A percentile compares a stretch with the other conserved stretches of the same genome.
These are phyloP conservation scores for Spinacia oleracea DNA, from an alignment of 179 eudicot genomes.

Conservation along the genomic window DNA sequence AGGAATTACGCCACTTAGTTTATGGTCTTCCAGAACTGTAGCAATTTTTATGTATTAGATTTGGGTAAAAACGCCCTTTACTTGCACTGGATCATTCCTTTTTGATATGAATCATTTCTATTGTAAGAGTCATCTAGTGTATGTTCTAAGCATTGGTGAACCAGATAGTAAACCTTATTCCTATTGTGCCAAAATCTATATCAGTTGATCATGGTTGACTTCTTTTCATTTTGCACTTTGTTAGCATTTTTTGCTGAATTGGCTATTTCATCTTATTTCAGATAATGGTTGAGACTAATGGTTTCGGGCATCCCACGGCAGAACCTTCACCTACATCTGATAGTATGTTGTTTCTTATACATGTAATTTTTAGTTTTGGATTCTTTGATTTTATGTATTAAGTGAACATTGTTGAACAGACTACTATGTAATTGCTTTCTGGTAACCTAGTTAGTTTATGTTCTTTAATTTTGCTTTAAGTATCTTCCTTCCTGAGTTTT, in stretches of 20 bases:
- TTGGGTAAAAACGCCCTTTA: no score
- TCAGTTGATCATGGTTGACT: not conserved
- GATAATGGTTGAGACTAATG: constrained; percentile 44
- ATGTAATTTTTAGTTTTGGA: not conserved
- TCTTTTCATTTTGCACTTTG: not conserved
- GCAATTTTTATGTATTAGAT: not conserved
- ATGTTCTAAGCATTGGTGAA: not conserved
- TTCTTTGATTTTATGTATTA: not conserved
- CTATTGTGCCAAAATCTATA: not conserved
- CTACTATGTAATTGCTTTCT: not conserved
- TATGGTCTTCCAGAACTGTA: no score
- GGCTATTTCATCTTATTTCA: constrained; percentile 29
- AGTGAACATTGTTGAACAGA: not conserved
- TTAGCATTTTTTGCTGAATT: not conserved
- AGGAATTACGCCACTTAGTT: not conserved
- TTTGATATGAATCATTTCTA: not conserved
- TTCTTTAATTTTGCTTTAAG: not conserved
- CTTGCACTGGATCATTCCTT: no score
- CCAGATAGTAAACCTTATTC: not conserved
- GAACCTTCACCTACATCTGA: constrained; percentile 34
- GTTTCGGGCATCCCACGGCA: constrained; percentile 27
- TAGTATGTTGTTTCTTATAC: constrained; percentile 39
- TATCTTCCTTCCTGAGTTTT: not conserved
- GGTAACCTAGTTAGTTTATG: not conserved
- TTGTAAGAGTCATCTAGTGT: not conserved